Evolutionary conservation across 768 basidiomycete genomes (phyloP), one percentile per base, ranked within the genome.

Genomic region (Hericium coralloides): DNA sequence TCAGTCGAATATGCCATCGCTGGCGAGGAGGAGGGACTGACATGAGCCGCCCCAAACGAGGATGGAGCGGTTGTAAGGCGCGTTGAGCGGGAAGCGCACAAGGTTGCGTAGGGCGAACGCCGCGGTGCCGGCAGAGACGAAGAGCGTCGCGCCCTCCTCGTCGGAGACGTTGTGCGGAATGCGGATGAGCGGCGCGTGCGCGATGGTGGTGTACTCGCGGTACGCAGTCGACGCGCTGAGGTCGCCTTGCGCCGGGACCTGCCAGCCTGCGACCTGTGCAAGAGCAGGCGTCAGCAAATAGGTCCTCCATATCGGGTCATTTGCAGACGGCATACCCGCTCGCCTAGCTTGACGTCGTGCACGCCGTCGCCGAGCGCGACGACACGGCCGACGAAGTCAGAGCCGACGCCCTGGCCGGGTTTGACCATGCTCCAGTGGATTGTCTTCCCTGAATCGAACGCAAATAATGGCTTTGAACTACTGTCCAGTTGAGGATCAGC

Each of bases 1-100:
- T 64, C 63, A 48, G 64, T 67, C n/a, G 69, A n/a, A n/a, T n/a
- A n/a, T n/a, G n/a, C n/a, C 59, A 50, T 68, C 57, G 59, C 65
- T 7, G 23, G 25, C 8, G 26, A 31, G 26, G 26, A 31, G 2
- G 4, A 2, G 49, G n/a, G 1, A 20, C 41, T 4, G 5, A 45
- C 41, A 45, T 12, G 41, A 45, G 15, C 41, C 41, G 41, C 41
- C 41, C 41, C 41, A 45, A 3, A 45, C 41, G 41, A 45, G 41
- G 41, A 45, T 20, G 20, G 41, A 17, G 41, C 20, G 41, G 41
- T 20, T 20, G 17, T 17, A 20, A 1, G 41, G 41, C 41, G 20
- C 41, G 41, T 20, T 17, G 3, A 17, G 41, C 41, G 41, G 41
- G 12, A 45, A 45, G 41, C 20, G 15, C 17, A 45, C 15, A 4